phyloP scores from a whole-genome alignment of 2,329 filamentous ascomycete genomes.

The Emmonsiellopsis sp. region DNA sequence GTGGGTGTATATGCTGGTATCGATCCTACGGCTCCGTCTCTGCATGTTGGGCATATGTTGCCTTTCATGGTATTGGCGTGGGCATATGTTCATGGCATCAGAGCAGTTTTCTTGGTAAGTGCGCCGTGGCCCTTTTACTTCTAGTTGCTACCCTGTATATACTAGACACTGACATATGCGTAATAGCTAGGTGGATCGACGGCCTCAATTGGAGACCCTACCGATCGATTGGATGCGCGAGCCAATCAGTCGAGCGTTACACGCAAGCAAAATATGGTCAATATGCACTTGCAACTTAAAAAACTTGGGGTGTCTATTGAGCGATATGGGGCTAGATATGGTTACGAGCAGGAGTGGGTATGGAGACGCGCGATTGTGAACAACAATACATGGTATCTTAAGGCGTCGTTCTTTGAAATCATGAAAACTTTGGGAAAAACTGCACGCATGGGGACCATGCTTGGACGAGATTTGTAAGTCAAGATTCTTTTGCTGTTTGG shows the following conservation, averaged over 20 bases:
- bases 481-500: constrained; percentile 3
- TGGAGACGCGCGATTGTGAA: constrained; percentile 64
- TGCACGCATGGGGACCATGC: constrained; percentile 75
- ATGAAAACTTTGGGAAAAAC: constrained; percentile 63
- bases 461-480: constrained; percentile 76
- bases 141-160: not conserved
- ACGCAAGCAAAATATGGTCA: constrained; percentile 38
- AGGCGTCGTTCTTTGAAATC: constrained; percentile 63
- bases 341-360: constrained; percentile 53
- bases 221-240: constrained; percentile 34
- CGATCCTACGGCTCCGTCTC: constrained; percentile 41
- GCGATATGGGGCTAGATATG: constrained; percentile 53
- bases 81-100: constrained; percentile 41
- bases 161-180: constrained; percentile 8
- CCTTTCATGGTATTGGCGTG: constrained; percentile 44
- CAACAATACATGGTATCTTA: constrained; percentile 77
- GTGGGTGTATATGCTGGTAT: constrained; percentile 40
- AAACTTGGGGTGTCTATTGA: constrained; percentile 69
- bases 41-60: constrained; percentile 44
- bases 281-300: constrained; percentile 43
- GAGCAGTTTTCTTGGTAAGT: constrained; percentile 37
- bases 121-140: not conserved
- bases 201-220: constrained; percentile 39
- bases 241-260: constrained; percentile 26
- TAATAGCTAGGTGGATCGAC: constrained; percentile 39